Percentiles rank a stretch among this genome's conserved stretches.
These are phyloP conservation scores for Colletotrichum kahawae DNA, from an alignment of 2,329 filamentous ascomycete species.

Conservation along the genomic window DNA sequence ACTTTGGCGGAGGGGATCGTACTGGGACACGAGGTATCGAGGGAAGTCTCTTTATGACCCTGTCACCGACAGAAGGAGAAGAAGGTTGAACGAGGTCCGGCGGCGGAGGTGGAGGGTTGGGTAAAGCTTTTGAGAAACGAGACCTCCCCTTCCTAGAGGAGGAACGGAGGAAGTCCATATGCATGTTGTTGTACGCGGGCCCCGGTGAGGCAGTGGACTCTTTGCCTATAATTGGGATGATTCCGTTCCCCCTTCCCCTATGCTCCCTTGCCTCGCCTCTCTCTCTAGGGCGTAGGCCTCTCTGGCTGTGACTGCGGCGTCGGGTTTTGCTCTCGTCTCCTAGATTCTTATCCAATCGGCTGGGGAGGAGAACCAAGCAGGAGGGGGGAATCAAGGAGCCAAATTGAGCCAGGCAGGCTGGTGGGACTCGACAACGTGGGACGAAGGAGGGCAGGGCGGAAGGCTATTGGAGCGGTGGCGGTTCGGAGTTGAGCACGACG, in stretches of 20 bases:
- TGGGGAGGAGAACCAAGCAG: constrained; percentile 1
- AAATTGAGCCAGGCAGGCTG: not conserved
- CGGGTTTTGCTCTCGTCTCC: not conserved
- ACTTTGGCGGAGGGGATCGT: not conserved
- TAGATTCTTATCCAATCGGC: constrained; percentile 8
- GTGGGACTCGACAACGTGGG: constrained; percentile 20
- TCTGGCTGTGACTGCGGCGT: not conserved
- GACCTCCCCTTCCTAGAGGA: constrained; percentile 48
- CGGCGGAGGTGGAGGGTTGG: constrained; percentile 47
- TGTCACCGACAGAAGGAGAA: not conserved
- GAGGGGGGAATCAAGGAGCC: constrained; percentile 4
- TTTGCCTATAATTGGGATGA: not conserved
- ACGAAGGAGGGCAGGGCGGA: not conserved
- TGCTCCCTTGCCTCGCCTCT: constrained; percentile 2
- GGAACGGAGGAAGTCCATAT: constrained; percentile 27
- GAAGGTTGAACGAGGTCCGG: not conserved
- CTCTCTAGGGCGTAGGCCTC: not conserved
- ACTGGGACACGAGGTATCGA: constrained; percentile 16
- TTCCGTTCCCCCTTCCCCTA: not conserved
- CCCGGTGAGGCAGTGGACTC: not conserved
- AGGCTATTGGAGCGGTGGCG: constrained; percentile 9
- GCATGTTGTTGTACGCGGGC: not conserved
- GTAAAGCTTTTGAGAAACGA: constrained; percentile 64
- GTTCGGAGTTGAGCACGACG: constrained; percentile 6
- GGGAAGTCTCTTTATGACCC: constrained; percentile 19